Percentiles rank a stretch among this genome's conserved stretches.
Conservation (phyloP, 75 land plant genomes). For the Chamaecyparis obtusa region DNA sequence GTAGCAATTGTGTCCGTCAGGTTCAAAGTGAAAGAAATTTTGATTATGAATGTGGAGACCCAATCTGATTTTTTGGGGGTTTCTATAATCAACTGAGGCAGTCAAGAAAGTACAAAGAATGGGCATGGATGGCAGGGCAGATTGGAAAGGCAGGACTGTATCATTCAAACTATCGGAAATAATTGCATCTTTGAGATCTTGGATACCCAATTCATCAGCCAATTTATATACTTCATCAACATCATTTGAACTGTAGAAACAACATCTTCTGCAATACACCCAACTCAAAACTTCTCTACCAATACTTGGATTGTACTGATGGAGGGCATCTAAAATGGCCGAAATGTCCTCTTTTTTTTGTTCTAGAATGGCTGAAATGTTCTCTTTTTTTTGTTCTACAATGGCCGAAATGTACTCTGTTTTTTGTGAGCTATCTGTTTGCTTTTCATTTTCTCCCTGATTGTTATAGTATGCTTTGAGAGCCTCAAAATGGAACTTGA, state of each 20-base stretch:
- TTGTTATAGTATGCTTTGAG: not conserved
- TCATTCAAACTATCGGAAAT: not conserved
- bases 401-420: not conserved
- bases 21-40: not conserved
- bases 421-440: too few relatives aligned
- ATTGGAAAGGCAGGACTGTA: not conserved
- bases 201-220: slow-evolving; percentile 2
- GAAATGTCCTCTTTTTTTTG: not conserved
- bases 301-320: not conserved
- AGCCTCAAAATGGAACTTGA: not conserved
- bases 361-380: too few relatives aligned
- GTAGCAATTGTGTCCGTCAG: not conserved
- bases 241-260: not conserved
- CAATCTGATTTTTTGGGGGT: not conserved
- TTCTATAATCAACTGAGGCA: not conserved
- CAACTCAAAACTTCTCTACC: not conserved
- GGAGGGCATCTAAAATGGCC: not conserved
- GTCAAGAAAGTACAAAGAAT: not conserved
- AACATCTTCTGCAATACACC: slow-evolving; percentile 2
- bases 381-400: too few relatives aligned
- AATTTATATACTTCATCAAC: not conserved
- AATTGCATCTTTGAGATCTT: slow-evolving; percentile 9
- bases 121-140: not conserved
- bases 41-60: not conserved
- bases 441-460: not conserved